phyloP scores from a whole-genome alignment of 2,329 filamentous ascomycete genomes.

The Dactylonectria estremocensis region DNA sequence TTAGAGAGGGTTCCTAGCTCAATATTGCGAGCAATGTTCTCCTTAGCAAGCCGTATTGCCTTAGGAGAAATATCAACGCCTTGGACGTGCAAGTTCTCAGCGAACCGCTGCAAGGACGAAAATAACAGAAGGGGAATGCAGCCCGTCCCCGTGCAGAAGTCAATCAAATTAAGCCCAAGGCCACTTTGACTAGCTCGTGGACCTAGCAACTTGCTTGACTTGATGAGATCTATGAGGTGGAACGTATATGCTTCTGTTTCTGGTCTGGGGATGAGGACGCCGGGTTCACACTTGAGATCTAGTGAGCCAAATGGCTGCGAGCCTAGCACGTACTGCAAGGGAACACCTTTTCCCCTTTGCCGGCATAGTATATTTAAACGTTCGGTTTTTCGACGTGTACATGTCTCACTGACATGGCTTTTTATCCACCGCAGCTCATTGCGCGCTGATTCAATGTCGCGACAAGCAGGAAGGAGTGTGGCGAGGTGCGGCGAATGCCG shows the following conservation, averaged over 20 bases:
- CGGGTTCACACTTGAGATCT: conserved; percentile 81
- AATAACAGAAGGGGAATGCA: conserved; percentile 88
- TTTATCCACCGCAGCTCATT: conserved; percentile 83
- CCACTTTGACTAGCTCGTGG: conserved; percentile 19
- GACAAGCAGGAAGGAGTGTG: conserved; percentile 74
- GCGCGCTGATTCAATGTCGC: conserved; percentile 73
- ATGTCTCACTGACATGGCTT: conserved; percentile 66
- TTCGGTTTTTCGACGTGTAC: conserved; percentile 26
- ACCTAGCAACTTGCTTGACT: conserved; percentile 36
- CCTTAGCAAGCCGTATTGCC: conserved; percentile 76
- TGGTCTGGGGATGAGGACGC: conserved; percentile 88
- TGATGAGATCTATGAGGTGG: conserved; percentile 66
- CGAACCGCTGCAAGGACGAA: conserved; percentile 66
- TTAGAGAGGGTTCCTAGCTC: conserved; percentile 43
- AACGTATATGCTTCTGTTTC: conserved; percentile 81
- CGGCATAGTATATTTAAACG: conserved; percentile 61
- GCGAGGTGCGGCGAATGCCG: conserved; percentile 70
- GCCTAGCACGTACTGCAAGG: conserved; percentile 91
- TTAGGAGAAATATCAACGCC: conserved; percentile 81
- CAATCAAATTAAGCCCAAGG: conserved; percentile 74
- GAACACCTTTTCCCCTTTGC: conserved; percentile 73
- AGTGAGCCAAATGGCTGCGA: conserved; percentile 89
- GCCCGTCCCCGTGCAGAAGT: conserved; percentile 92
- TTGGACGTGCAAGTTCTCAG: conserved; percentile 64
- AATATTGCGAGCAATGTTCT: conserved; percentile 73